Percentiles rank a stretch among this genome's conserved stretches.
phyloP scores from a whole-genome alignment of 139 green algal genomes.

The Desmodesmus armatus region DNA sequence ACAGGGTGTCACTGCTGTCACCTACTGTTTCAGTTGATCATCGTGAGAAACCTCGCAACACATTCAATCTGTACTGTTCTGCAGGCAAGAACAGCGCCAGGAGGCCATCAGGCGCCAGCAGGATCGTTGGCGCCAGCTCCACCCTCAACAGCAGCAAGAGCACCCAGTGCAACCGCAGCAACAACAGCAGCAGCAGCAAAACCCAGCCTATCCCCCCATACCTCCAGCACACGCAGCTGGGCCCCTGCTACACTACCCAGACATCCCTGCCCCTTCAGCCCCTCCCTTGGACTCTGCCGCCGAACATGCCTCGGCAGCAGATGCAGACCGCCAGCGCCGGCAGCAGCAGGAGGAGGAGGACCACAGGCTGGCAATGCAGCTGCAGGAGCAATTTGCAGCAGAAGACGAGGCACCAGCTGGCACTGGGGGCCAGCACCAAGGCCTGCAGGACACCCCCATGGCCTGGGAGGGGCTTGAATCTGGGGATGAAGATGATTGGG shows the following conservation, averaged over 20 bases:
- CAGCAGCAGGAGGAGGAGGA: slow-evolving; percentile 29
- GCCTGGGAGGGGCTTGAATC: too few species aligned
- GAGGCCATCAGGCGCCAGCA: background rate
- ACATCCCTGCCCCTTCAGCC: background rate
- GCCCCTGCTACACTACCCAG: background rate
- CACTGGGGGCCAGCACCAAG: background rate
- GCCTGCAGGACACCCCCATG: background rate
- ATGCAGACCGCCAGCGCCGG: background rate
- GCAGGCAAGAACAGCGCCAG: background rate
- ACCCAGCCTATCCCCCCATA: background rate
- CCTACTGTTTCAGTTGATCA: too few species aligned
- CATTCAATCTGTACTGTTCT: background rate
- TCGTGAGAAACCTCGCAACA: background rate
- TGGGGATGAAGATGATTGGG: slow-evolving; percentile 17
- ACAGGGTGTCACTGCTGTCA: too few species aligned
- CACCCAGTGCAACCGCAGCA: background rate
- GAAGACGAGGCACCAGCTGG: background rate
- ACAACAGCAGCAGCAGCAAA: background rate
- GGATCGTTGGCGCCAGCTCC: slow-evolving; percentile 13
- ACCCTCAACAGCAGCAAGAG: background rate
- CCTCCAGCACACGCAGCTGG: background rate
- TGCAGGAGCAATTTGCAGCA: background rate
- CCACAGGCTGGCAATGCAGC: slow-evolving; percentile 20
- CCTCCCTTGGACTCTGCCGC: too few species aligned
- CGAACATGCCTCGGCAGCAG: slow-evolving; percentile 5